Evolutionary conservation across 371 early-diverging fungal species (phyloP).

Genomic region (Mucor ambiguus): DNA sequence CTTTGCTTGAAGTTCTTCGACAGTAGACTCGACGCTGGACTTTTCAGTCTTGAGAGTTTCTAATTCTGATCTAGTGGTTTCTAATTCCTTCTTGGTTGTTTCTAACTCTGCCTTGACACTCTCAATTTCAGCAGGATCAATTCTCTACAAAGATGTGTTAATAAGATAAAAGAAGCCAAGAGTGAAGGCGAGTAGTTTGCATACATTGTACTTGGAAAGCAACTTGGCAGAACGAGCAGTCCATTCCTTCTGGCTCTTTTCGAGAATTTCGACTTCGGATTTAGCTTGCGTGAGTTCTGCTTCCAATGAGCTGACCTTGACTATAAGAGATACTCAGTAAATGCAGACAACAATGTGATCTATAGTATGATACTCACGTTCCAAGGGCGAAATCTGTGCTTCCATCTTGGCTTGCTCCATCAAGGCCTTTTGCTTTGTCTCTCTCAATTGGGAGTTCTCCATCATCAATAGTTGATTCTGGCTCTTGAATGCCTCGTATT

Average conservation of each 20-base stretch:
- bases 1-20: conserved; percentile 7
- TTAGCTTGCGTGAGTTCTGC: conserved; percentile 4
- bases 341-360: neutral
- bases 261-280: neutral
- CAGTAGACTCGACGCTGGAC: neutral
- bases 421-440: conserved; percentile 2
- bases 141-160: neutral
- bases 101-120: conserved; percentile 13
- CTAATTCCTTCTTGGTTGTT: conserved; percentile 3
- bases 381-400: conserved; percentile 2
- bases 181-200: neutral
- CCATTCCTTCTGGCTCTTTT: conserved; percentile 18
- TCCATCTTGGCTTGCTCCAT: neutral
- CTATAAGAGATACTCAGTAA: neutral
- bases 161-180: neutral
- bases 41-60: conserved; percentile 1
- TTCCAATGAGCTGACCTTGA: conserved; percentile 12
- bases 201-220: conserved; percentile 16
- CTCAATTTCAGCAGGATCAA: conserved; percentile 20
- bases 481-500: conserved; percentile 12
- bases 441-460: conserved; percentile 2
- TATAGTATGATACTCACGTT: neutral
- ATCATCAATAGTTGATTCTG: conserved; percentile 7
- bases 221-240: conserved; percentile 17
- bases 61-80: conserved; percentile 9